Evolutionary conservation across 441 rosid species (phyloP), one percentile per base, ranked within the genome.

Genomic region (Gossypium davidsonii): DNA sequence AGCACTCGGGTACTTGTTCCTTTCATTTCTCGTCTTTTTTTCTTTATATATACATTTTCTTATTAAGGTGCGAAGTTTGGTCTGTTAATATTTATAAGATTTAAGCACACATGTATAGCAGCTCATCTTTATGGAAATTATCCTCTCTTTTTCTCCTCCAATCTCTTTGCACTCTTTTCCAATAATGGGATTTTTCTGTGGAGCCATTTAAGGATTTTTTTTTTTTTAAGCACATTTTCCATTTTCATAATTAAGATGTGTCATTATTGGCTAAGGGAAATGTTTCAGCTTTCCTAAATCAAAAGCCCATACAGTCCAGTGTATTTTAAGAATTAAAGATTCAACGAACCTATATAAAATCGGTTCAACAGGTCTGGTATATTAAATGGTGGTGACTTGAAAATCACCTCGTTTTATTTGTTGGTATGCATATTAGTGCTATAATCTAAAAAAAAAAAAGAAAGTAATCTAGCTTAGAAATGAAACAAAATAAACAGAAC

Each of bases 31-130:
- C 9, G 0, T 51, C 56, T 44, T 1, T 1, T 10, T 31, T 37
- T 46, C 10, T 48, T n/a, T 48, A 48, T 48, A 6, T 6, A 34
- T 48, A 48, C 5, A n/a, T 48, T 48, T 48, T 48, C n/a, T 11
- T 12, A 48, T 48, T 48, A n/a, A 12, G 15, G 10, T 6, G 37
- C 12, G 34, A 52, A 53, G 59, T 70, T 70, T 65, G 78, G 10
- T 23, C 65, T 64, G 75, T 46, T 64, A 49, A 48, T 15, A 23
- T 48, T 48, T 39, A 48, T 26, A 65, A 52, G 66, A 44, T 59
- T 49, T 67, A 6, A 14, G 31, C 25, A 17, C 31, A 10, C 57
- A 52, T 15, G 4, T 48, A 42, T 11, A 65, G 44, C 26, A 23
- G n/a, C 26, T 20, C n/a, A 3, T 58, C 6, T 63, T 31, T 71